These are phyloP conservation scores for Hyaloscypha bicolor DNA, from an alignment of 495 filamentous ascomycete species.

Conservation along the genomic window DNA sequence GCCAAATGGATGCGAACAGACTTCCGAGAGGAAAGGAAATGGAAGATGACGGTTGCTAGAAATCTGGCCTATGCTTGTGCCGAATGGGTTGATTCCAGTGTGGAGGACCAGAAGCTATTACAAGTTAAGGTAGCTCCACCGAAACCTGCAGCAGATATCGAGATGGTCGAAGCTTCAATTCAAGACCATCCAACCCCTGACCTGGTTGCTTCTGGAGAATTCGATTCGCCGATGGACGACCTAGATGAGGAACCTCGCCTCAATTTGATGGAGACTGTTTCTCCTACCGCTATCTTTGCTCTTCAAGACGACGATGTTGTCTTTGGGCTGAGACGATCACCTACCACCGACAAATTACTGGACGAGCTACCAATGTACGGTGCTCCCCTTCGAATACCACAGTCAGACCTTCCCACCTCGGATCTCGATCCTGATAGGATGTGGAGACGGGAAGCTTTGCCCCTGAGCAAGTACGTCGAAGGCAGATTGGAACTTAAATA, in stretches of 20 bases:
- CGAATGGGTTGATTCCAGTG: slow-evolving; percentile 68
- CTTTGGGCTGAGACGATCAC: slow-evolving; percentile 75
- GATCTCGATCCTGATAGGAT: slow-evolving; percentile 65
- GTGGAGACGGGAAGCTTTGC: slow-evolving; percentile 78
- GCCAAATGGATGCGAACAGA: slow-evolving; percentile 98
- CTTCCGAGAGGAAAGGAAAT: slow-evolving; percentile 91
- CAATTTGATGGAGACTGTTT: slow-evolving; percentile 45
- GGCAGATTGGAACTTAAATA: slow-evolving; percentile 74
- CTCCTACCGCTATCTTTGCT: slow-evolving; percentile 81
- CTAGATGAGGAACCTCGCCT: slow-evolving; percentile 50
- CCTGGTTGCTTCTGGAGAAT: slow-evolving; percentile 61
- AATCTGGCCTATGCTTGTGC: slow-evolving; percentile 79
- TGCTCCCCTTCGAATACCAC: slow-evolving; percentile 60
- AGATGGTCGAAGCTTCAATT: slow-evolving; percentile 35
- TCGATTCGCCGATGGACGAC: slow-evolving; percentile 47
- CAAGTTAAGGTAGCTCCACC: slow-evolving; percentile 59
- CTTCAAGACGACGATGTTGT: slow-evolving; percentile 79
- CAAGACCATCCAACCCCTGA: slow-evolving; percentile 66
- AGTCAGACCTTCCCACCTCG: slow-evolving; percentile 54
- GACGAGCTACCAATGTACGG: slow-evolving; percentile 80
- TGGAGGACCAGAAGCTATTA: slow-evolving; percentile 62
- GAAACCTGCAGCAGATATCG: slow-evolving; percentile 23
- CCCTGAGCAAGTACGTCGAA: slow-evolving; percentile 80
- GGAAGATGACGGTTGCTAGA: slow-evolving; percentile 81
- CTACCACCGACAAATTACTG: slow-evolving; percentile 79